Conservation (phyloP, 345 rosid genomes). For the Corchorus olitorius region DNA sequence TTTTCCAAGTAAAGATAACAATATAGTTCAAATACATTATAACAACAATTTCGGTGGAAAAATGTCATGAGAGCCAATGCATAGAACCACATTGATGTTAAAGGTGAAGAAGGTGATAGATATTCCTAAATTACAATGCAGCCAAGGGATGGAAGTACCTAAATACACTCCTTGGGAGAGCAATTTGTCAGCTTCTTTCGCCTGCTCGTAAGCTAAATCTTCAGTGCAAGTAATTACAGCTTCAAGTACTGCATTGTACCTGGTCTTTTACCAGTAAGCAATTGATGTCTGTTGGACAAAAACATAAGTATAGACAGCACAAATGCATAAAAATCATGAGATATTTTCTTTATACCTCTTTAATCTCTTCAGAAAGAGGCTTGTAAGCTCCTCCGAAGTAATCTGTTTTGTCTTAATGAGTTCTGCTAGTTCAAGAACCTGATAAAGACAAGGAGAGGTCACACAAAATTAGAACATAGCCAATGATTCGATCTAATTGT, state of each 20-base stretch:
- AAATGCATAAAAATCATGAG: conserved; percentile 12
- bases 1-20: background rate
- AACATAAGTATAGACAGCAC: background rate
- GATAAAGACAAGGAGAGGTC: conserved; percentile 19
- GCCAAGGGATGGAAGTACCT: conserved; percentile 40
- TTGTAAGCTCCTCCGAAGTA: conserved; percentile 67
- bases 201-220: conserved; percentile 79
- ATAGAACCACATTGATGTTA: too few relatives aligned
- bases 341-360: conserved; percentile 48
- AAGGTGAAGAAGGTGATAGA: background rate
- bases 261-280: conserved; percentile 28
- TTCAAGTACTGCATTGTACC: conserved; percentile 74
- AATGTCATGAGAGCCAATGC: background rate
- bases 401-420: conserved; percentile 72
- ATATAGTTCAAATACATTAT: background rate
- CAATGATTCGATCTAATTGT: background rate
- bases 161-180: conserved; percentile 77
- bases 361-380: conserved; percentile 58
- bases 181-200: conserved; percentile 78
- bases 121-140: background rate
- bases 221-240: conserved; percentile 78
- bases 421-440: conserved; percentile 83
- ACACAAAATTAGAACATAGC: conserved; percentile 4
- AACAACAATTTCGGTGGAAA: background rate
- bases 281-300: conserved; percentile 17